Conservation (phyloP, 371 early-diverging fungal genomes). For the Batrachochytrium dendrobatidis region DNA sequence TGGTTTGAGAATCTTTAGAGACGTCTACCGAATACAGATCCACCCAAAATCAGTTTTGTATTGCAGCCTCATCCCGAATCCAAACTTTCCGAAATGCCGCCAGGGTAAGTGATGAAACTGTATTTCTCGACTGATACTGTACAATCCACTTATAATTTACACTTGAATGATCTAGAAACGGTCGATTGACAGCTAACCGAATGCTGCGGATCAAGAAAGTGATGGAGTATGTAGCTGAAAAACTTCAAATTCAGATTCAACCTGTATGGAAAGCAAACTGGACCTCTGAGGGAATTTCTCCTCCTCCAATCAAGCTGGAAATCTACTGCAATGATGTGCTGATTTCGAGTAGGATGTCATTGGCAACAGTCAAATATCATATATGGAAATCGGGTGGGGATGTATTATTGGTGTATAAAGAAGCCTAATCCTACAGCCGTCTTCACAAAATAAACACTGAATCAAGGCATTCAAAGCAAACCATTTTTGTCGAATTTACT, state of each 20-base stretch:
- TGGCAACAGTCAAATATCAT: slow-evolving; percentile 75
- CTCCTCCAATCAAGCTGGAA: slow-evolving; percentile 7
- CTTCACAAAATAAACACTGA: too few relatives aligned
- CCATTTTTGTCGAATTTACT: too few relatives aligned
- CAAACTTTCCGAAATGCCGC: slow-evolving; percentile 50
- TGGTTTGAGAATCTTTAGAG: slow-evolving; percentile 4
- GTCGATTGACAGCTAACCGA: slow-evolving; percentile 76
- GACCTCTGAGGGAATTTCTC: slow-evolving; percentile 19
- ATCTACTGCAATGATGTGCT: slow-evolving; percentile 3
- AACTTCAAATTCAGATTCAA: slow-evolving; percentile 15
- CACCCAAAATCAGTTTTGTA: slow-evolving; percentile 76
- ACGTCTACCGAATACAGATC: slow-evolving; percentile 46
- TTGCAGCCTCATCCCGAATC: slow-evolving; percentile 59
- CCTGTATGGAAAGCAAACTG: slow-evolving; percentile 21
- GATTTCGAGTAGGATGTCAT: slow-evolving; percentile 62
- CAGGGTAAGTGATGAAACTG: slow-evolving; percentile 40
- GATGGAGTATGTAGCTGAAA: slow-evolving; percentile 70
- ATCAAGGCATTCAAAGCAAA: too few relatives aligned
- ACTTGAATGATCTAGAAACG: not conserved
- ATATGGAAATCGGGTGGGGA: slow-evolving; percentile 80
- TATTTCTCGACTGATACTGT: slow-evolving; percentile 2
- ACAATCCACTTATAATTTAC: not conserved
- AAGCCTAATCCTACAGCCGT: not conserved
- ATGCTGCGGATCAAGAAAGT: slow-evolving; percentile 83
- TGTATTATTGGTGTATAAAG: slow-evolving; percentile 28